phyloP scores from a whole-genome alignment of 1,284 basidiomycete species.

The Ganoderma lucidum region DNA sequence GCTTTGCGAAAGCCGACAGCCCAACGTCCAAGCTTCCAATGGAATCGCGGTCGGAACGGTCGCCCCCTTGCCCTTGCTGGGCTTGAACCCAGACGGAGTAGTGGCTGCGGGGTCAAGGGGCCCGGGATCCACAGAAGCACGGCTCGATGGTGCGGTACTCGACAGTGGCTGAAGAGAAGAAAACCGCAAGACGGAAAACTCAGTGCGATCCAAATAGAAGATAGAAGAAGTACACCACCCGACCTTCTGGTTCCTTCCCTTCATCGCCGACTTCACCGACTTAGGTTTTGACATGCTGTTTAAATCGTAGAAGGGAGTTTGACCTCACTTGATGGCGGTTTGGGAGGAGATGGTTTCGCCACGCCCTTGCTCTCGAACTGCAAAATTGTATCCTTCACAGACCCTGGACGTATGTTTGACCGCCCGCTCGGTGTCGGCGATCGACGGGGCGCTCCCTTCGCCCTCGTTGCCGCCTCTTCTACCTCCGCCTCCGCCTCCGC shows the following conservation, averaged over 20 bases:
- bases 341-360: background rate
- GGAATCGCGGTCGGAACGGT: constrained; percentile 13
- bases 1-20: constrained; percentile 19
- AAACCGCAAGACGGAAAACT: background rate
- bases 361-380: constrained; percentile 14
- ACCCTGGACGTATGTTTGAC: constrained; percentile 12
- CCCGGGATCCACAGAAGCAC: background rate
- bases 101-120: constrained; percentile 21
- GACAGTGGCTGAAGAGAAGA: background rate
- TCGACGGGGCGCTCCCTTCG: background rate
- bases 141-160: background rate
- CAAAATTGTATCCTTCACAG: constrained; percentile 21
- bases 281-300: background rate
- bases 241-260: constrained; percentile 20
- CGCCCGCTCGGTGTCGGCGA: constrained; percentile 21
- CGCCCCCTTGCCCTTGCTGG: background rate
- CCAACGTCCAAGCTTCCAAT: constrained; percentile 24
- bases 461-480: background rate
- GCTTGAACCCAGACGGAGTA: constrained; percentile 23
- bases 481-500: background rate
- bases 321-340: background rate
- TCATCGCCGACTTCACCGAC: constrained; percentile 25
- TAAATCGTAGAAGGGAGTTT: constrained; percentile 13
- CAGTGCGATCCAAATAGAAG: background rate
- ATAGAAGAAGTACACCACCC: background rate